Evolutionary conservation across 1,284 basidiomycete species (phyloP), one percentile per base, ranked within the genome.

Genomic region (Cystobasidiaceae sp.): DNA sequence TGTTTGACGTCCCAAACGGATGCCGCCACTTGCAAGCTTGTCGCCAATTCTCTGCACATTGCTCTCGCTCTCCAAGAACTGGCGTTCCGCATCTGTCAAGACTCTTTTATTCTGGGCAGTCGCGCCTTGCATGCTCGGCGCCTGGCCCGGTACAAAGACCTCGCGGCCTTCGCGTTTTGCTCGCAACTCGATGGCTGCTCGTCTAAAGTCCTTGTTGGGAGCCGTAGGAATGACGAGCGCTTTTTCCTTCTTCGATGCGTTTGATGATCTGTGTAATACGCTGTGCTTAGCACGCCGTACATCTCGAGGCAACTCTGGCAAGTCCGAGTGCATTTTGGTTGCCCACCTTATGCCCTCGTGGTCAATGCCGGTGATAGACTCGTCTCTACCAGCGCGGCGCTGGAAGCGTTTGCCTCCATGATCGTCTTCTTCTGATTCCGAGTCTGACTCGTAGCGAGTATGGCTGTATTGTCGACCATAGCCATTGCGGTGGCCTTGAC

Each of bases 151-250:
- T 21, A 71, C 43, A 52, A 70, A 72, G 6, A 66, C 27, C 52
- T 70, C 86, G 19, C 92, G 81, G 0, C 90, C 90, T 52, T 88
- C 87, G 9, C 87, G 84, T 63, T 86, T 87, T 27, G 88, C 86
- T 23, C 81, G 73, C 21, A 74, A 66, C 17, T 69, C 58, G 19
- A 76, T 75, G 46, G 70, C 39, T 80, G 82, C 55, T 79, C 79
- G 86, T 48, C 89, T 81, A 92, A 93, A 97, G 75, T 96, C 92
- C 34, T 84, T 83, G 74, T 96, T 93, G 69, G 90, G 81, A 44
- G 88, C 79, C 0, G 89, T 80, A 3, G 90, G 86, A 52, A 97
- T 96, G 32, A 93, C 84, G 11, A 94, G 82, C 0, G 88, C 88
- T 2, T 80, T 83, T 48, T 85, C 75, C 15, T 74, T 68, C 27